Evolutionary conservation across 192 early-diverging fungal species (phyloP), one percentile per base, ranked within the genome.

Genomic region (Pilaira anomala): DNA sequence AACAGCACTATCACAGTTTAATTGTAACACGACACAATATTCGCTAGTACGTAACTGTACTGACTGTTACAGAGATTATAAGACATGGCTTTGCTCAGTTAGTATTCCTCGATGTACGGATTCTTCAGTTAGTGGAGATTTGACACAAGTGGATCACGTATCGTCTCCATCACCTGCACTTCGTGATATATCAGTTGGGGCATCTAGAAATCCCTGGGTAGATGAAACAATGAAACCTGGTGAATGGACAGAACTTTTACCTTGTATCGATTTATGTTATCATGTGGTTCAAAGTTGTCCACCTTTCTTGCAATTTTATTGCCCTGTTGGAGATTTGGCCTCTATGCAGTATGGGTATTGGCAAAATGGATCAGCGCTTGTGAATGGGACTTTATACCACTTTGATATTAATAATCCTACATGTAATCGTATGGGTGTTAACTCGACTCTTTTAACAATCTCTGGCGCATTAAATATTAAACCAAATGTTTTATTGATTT

Each of bases 221-320:
- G 64, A 71, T 25, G 7, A 22, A 0, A 65, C 65, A 9, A 52
- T 50, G 19, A 33, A 46, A 7, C 73, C 73, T 13, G 73, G 74
- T 4, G 36, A 59, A 22, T 85, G 75, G 69, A 72, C 56, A 4
- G 83, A 85, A 58, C 56, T 83, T 13, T 58, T 80, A 28, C 83
- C 83, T 18, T 85, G 83, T 57, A 71, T 81, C 57, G 79, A 85
- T 60, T 62, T 85, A 9, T 85, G 83, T 28, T 85, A 75, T 65
- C 73, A 78, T 52, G 73, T 81, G 0, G 79, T 83, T 3, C 79
- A 80, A 64, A 80, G 81, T 48, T 85, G 83, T 70, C 83, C 83
- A 25, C 73, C 76, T 21, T 80, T 74, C 54, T 55, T 85, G 45
- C 62, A 73, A 29, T 85, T 85, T 56, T 72, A 50, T 46, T 85